These are phyloP conservation scores for Porogramme epimiltina DNA, from an alignment of 1,284 basidiomycete species.

Conservation along the genomic window DNA sequence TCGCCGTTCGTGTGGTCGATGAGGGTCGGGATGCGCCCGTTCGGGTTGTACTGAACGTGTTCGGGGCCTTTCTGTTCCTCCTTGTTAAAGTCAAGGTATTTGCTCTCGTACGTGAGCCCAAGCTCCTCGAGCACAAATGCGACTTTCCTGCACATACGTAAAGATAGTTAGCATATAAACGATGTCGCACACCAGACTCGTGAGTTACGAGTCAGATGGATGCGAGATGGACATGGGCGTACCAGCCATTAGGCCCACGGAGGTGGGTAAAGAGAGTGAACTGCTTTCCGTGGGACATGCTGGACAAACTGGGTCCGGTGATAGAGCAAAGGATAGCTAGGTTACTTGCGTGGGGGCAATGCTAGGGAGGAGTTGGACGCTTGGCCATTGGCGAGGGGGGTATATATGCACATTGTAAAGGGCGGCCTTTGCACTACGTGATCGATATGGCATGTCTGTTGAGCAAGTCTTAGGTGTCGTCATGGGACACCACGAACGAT, in stretches of 20 bases:
- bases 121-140: slow-evolving; percentile 23
- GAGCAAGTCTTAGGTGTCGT: too few species aligned
- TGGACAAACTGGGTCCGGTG: background rate
- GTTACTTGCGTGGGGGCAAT: too few species aligned
- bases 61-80: slow-evolving; percentile 50
- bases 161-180: too few species aligned
- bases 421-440: too few species aligned
- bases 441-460: too few species aligned
- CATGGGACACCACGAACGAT: too few species aligned
- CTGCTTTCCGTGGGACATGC: slow-evolving; percentile 7
- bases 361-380: too few species aligned
- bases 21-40: slow-evolving; percentile 55
- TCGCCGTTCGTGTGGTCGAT: slow-evolving; percentile 39
- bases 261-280: slow-evolving; percentile 4
- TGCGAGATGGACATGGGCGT: background rate
- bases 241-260: slow-evolving; percentile 4
- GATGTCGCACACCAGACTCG: too few species aligned
- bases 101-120: slow-evolving; percentile 30
- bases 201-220: background rate
- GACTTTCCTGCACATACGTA: slow-evolving; percentile 36
- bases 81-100: slow-evolving; percentile 34
- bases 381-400: too few species aligned
- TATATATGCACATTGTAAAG: too few species aligned
- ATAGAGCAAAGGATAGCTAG: too few species aligned
- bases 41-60: slow-evolving; percentile 56